These are phyloP conservation scores for Metarhizium robertsii DNA, from an alignment of 2,329 filamentous ascomycete species.

Conservation along the genomic window DNA sequence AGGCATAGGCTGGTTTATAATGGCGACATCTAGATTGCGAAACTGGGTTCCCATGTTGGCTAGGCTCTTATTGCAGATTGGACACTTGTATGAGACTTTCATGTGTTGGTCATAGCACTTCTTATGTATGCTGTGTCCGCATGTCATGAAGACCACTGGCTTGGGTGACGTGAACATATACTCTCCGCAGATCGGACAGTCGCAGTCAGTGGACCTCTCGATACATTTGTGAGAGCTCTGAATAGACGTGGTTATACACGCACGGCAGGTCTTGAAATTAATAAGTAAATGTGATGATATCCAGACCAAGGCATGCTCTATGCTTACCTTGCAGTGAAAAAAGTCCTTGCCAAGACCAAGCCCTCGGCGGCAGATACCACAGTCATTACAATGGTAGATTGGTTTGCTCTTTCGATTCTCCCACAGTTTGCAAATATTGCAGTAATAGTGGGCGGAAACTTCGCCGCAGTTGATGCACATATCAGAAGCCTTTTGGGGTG, in stretches of 20 bases:
- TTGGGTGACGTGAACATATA: constrained; percentile 91
- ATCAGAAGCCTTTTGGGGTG: constrained; percentile 73
- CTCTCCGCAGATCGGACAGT: constrained; percentile 94
- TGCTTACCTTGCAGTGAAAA: constrained; percentile 85
- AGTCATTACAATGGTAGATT: constrained; percentile 94
- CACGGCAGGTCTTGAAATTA: constrained; percentile 63
- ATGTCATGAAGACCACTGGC: constrained; percentile 87
- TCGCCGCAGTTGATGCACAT: constrained; percentile 69
- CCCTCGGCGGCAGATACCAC: constrained; percentile 87
- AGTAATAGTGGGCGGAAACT: constrained; percentile 82
- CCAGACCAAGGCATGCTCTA: background rate
- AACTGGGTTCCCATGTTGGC: constrained; percentile 96
- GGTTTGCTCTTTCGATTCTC: constrained; percentile 84
- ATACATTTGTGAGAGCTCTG: constrained; percentile 85
- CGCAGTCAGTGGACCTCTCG: constrained; percentile 85
- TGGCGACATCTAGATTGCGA: constrained; percentile 79
- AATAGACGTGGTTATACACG: constrained; percentile 85
- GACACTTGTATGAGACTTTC: constrained; percentile 86
- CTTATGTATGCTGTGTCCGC: constrained; percentile 91
- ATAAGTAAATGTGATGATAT: background rate
- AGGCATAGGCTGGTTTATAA: constrained; percentile 87
- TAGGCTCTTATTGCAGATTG: constrained; percentile 93
- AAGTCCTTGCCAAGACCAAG: constrained; percentile 93
- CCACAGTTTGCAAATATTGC: constrained; percentile 91
- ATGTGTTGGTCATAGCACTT: constrained; percentile 84